Evolutionary conservation across 2,329 filamentous ascomycete species (phyloP), one percentile per base, ranked within the genome.

Genomic region (Sclerotinia glacialis): DNA sequence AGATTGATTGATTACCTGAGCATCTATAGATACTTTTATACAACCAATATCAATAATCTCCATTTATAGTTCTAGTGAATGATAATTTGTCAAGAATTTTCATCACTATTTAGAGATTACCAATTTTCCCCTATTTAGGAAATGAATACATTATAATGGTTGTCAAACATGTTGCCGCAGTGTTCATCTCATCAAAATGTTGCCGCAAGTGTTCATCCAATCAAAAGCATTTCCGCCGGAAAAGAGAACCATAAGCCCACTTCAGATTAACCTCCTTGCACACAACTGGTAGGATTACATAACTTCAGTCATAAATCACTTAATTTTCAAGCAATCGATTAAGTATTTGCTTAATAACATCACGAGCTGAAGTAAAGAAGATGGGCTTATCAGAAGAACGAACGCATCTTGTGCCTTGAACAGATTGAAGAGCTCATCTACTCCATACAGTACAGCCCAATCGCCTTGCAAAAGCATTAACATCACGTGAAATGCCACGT

Each of bases 401-500:
- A 12, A 6, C 37, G 4, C 12, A 56, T 40, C 37, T 21, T 12
- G n/a, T 26, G 7, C 54, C 7, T 11, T 21, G 28, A 7, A 34
- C 31, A 34, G 21, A 54, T 8, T 14, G 21, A 21, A 54, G 11
- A 23, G 1, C 18, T 31, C 55, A 46, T 46, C 26, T 16, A 5
- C 9, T 5, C 1, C 1, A 9, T 5, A 11, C 1, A 9, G 7
- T 37, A 46, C 16, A n/a, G 12, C 2, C 5, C 5, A 34, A 34
- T 47, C 11, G 6, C 8, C 11, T 16, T 12, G 6, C 16, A 21
- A 52, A 31, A 9, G 4, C 1, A 49, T 4, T 26, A 8, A 0
- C 0, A 7, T 61, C 58, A 61, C 58, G 58, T 61, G 58, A 61
- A 12, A n/a, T 49, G 58, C 8, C 58, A 61, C 58, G 58, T 61